Evolutionary conservation across 2,329 filamentous ascomycete species (phyloP).

Genomic region (Trichoderma atroviride): DNA sequence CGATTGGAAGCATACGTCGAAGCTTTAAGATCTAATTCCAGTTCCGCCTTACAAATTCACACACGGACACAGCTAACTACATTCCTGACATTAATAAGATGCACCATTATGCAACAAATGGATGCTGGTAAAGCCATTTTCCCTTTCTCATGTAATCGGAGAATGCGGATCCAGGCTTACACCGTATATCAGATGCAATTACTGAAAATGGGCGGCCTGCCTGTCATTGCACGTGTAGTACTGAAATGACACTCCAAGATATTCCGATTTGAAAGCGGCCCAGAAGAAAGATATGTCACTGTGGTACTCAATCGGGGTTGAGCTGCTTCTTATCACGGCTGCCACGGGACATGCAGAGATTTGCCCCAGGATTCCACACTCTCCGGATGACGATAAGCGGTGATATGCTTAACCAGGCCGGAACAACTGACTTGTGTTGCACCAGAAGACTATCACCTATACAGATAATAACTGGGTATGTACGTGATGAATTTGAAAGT

Average conservation of each 20-base stretch:
- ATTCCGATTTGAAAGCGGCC: not conserved
- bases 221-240: not conserved
- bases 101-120: not conserved
- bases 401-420: not conserved
- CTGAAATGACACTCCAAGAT: constrained; percentile 1
- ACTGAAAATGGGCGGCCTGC: not conserved
- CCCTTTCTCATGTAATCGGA: not conserved
- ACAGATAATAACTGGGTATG: not conserved
- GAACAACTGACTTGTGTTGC: not conserved
- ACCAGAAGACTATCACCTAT: not conserved
- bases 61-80: not conserved
- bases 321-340: not conserved
- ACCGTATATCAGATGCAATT: not conserved
- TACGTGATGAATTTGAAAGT: not conserved
- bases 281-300: not conserved
- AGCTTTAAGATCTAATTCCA: not conserved
- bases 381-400: not conserved
- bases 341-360: not conserved
- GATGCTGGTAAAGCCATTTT: not conserved
- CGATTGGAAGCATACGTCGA: not conserved
- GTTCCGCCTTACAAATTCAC: not conserved
- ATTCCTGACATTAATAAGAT: not conserved
- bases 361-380: constrained; percentile 5
- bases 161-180: not conserved
- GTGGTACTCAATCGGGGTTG: not conserved